Evolutionary conservation across 1,284 basidiomycete genomes (phyloP).

Genomic region (Papiliotrema fonsecae): DNA sequence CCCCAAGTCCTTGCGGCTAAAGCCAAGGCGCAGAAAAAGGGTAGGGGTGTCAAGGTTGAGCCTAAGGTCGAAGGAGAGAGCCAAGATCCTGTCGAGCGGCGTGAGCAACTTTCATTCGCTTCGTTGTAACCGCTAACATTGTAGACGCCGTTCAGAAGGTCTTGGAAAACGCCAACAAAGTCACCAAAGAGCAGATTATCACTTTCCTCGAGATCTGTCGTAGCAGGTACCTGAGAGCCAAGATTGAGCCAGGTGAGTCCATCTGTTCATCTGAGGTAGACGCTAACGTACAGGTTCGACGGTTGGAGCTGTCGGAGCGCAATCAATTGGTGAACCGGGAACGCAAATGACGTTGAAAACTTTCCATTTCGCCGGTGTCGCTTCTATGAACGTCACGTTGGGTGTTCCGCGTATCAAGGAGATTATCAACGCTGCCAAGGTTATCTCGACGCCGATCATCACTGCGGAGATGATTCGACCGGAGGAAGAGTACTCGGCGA

Average conservation of each 20-base stretch:
- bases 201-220: slow-evolving; percentile 83
- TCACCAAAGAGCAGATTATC: slow-evolving; percentile 73
- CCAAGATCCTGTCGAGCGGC: too few relatives aligned
- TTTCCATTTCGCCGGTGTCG: slow-evolving; percentile 99
- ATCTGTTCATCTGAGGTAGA: neutral
- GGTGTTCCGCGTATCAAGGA: slow-evolving; percentile 99
- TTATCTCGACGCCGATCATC: slow-evolving; percentile 97
- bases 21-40: slow-evolving; percentile 64
- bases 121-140: too few relatives aligned
- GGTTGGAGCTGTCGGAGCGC: slow-evolving; percentile 96
- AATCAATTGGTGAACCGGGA: slow-evolving; percentile 98
- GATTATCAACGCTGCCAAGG: slow-evolving; percentile 97
- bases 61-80: slow-evolving; percentile 21
- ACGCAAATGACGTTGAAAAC: slow-evolving; percentile 99
- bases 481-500: slow-evolving; percentile 80
- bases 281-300: slow-evolving; percentile 65
- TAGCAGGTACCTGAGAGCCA: slow-evolving; percentile 86
- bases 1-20: slow-evolving; percentile 38
- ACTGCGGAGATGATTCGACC: slow-evolving; percentile 86
- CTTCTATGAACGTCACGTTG: slow-evolving; percentile 99
- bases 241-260: slow-evolving; percentile 80
- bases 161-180: slow-evolving; percentile 85
- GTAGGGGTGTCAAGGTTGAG: slow-evolving; percentile 35
- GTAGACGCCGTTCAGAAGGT: slow-evolving; percentile 54
- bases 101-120: neutral